phyloP scores from a whole-genome alignment of 371 early-diverging fungal genomes.

The Mortierella polycephala region DNA sequence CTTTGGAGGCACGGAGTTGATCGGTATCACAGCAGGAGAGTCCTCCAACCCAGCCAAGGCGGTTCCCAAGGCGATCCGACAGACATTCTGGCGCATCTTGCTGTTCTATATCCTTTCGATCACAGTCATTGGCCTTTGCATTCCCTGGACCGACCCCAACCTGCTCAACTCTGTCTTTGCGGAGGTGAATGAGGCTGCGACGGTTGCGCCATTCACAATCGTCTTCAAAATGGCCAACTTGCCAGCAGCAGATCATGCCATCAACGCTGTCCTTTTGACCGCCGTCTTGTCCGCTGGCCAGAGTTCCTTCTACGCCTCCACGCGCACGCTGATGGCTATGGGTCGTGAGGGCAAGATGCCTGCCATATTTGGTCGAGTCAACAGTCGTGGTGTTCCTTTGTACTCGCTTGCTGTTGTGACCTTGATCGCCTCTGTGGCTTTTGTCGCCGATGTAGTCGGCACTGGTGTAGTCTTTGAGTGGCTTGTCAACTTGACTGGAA shows the following conservation, averaged over 20 bases:
- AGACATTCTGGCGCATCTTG: conserved; percentile 77
- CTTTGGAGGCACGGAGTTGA: conserved; percentile 86
- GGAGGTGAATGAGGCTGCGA: conserved; percentile 52
- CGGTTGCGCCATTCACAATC: conserved; percentile 76
- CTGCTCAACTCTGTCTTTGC: conserved; percentile 57
- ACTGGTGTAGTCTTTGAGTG: conserved; percentile 79
- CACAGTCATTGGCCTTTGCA: conserved; percentile 72
- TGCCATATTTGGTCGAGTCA: conserved; percentile 65
- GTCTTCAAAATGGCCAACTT: conserved; percentile 77
- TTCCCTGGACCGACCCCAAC: conserved; percentile 71
- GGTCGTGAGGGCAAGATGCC: conserved; percentile 74
- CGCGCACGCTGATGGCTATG: conserved; percentile 72
- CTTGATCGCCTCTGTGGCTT: conserved; percentile 69
- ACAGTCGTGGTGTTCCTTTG: conserved; percentile 73
- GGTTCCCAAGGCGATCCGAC: conserved; percentile 76
- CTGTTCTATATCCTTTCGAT: conserved; percentile 77
- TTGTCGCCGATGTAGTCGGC: conserved; percentile 65
- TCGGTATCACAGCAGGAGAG: conserved; percentile 83
- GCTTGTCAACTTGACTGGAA: conserved; percentile 74
- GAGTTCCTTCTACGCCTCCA: conserved; percentile 77
- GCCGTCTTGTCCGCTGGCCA: conserved; percentile 77
- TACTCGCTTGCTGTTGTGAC: conserved; percentile 67
- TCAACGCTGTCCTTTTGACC: conserved; percentile 79
- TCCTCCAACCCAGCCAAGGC: conserved; percentile 76
- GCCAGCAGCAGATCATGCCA: conserved; percentile 71